A percentile compares a stretch with the other conserved stretches of the same genome.
These are phyloP conservation scores for Pleurotus citrinopileatus DNA, from an alignment of 768 basidiomycete genomes.

Conservation along the genomic window DNA sequence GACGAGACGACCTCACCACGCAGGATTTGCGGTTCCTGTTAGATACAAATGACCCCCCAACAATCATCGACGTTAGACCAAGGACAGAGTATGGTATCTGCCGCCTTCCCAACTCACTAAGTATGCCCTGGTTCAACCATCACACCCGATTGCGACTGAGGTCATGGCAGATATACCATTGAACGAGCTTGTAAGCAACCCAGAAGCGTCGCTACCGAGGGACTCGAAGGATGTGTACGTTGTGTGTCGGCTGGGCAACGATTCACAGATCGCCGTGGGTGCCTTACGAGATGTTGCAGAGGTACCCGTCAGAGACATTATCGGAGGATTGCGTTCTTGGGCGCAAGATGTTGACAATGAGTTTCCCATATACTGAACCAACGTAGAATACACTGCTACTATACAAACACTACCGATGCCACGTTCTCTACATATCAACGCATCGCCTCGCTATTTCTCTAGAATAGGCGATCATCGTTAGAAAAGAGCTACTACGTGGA, in stretches of 20 bases:
- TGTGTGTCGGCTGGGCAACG: constrained; percentile 88
- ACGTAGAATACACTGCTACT: no score
- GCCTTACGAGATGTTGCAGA: constrained; percentile 42
- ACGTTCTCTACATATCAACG: neutral
- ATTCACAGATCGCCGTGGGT: constrained; percentile 84
- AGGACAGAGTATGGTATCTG: constrained; percentile 85
- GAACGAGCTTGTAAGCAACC: constrained; percentile 57
- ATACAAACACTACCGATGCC: no score
- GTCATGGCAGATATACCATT: constrained; percentile 67
- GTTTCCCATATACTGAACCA: constrained; percentile 84
- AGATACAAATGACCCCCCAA: constrained; percentile 22
- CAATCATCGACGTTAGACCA: constrained; percentile 79
- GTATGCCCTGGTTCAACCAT: constrained; percentile 39
- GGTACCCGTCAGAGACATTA: constrained; percentile 56
- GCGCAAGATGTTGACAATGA: constrained; percentile 62
- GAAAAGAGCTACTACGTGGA: neutral
- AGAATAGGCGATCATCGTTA: neutral
- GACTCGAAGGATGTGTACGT: constrained; percentile 43
- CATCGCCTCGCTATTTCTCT: constrained; percentile 19
- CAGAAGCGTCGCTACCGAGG: constrained; percentile 37
- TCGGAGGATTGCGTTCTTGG: constrained; percentile 86
- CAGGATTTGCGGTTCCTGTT: constrained; percentile 49
- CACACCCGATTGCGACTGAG: constrained; percentile 1
- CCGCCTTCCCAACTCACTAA: constrained; percentile 66
- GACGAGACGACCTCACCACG: neutral